Conservation (phyloP, 192 early-diverging fungal species). For the Gonapodya prolifera region DNA sequence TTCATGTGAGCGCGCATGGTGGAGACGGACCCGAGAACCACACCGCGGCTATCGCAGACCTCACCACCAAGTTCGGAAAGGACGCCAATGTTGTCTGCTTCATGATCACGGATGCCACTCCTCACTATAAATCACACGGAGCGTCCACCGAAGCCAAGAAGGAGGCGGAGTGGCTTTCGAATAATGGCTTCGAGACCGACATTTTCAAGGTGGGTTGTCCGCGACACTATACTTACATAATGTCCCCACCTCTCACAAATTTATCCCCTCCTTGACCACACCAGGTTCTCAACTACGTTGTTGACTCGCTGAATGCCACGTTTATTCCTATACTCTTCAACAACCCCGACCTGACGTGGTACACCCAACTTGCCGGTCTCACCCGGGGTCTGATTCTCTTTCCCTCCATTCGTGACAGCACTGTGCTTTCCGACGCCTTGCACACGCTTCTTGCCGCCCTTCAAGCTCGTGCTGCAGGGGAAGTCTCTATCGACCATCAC, state of each 20-base stretch:
- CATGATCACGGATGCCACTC: slow-evolving; percentile 16
- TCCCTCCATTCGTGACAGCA: neutral
- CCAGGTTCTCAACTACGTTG: slow-evolving; percentile 12
- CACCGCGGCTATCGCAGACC: slow-evolving; percentile 7
- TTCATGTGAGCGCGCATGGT: slow-evolving; percentile 7
- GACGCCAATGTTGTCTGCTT: slow-evolving; percentile 17
- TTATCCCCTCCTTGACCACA: neutral
- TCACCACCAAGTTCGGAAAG: slow-evolving; percentile 5
- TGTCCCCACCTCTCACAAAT: no score
- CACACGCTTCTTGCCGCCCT: slow-evolving; percentile 8
- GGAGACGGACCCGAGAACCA: slow-evolving; percentile 20
- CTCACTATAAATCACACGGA: slow-evolving; percentile 8
- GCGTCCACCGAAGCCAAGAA: neutral
- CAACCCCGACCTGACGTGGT: slow-evolving; percentile 9
- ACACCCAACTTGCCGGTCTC: slow-evolving; percentile 16
- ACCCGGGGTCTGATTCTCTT: slow-evolving; percentile 14
- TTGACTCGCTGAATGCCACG: slow-evolving; percentile 13
- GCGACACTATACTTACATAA: no score
- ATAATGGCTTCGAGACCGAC: slow-evolving; percentile 9
- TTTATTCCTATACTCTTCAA: slow-evolving; percentile 19
- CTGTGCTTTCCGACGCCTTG: slow-evolving; percentile 8
- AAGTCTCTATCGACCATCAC: neutral
- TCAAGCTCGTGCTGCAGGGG: slow-evolving; percentile 4
- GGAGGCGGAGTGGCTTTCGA: slow-evolving; percentile 2
- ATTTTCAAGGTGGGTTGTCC: slow-evolving; percentile 8